Evolutionary conservation across 306 rosid species (phyloP).

Genomic region (Ziziphus jujuba): DNA sequence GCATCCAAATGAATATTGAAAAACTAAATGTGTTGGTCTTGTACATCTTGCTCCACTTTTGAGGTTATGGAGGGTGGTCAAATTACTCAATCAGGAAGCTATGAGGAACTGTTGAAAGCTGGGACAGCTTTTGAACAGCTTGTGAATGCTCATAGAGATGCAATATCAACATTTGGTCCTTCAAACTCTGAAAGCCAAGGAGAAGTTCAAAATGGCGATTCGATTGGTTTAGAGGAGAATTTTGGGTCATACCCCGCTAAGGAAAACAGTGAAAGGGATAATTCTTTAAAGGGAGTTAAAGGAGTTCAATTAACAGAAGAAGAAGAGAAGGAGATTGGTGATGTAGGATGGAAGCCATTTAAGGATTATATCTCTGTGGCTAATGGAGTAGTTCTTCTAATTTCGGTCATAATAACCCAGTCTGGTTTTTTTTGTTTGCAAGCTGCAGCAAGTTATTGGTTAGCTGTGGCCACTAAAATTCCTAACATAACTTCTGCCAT

Average conservation of each 20-base stretch:
- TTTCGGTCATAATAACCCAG: conserved; percentile 25
- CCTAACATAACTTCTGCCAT: conserved; percentile 41
- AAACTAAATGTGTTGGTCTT: not conserved
- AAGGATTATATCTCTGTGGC: conserved; percentile 57
- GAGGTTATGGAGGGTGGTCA: conserved; percentile 71
- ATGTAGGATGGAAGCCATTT: conserved; percentile 68
- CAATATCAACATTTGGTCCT: conserved; percentile 34
- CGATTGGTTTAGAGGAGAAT: conserved; percentile 23
- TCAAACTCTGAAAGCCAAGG: conserved; percentile 26
- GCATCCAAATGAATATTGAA: conserved; percentile 4
- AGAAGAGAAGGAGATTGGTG: conserved; percentile 69
- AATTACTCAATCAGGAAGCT: conserved; percentile 63
- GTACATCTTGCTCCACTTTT: conserved; percentile 10
- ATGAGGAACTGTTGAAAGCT: conserved; percentile 54
- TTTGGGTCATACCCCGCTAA: conserved; percentile 19
- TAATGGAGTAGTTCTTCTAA: conserved; percentile 37
- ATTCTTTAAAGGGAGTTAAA: conserved; percentile 27
- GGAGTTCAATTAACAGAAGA: conserved; percentile 64
- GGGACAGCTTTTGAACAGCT: conserved; percentile 80
- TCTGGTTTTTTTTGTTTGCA: conserved; percentile 47
- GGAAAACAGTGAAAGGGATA: conserved; percentile 35
- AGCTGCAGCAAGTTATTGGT: conserved; percentile 60
- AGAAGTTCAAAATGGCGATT: conserved; percentile 23
- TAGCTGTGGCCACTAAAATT: conserved; percentile 59
- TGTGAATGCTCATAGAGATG: conserved; percentile 72